Conservation (phyloP, 139 green algal species). For the Pedinophyceae sp. region DNA sequence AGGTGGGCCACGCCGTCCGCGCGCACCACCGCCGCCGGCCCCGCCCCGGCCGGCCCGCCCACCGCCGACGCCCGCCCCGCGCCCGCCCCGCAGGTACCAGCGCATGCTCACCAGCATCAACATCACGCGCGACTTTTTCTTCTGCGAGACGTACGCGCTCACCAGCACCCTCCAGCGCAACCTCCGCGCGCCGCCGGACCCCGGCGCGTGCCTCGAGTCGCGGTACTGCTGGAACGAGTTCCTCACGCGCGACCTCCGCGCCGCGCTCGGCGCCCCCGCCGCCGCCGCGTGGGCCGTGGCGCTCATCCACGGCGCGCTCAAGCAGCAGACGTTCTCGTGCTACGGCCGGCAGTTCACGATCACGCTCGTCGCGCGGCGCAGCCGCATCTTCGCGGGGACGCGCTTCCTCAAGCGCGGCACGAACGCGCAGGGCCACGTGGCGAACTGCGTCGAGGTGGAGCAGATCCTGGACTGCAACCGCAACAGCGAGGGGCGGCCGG, state of each 20-base stretch:
- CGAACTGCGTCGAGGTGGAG: constrained; percentile 93
- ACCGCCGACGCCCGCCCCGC: no score
- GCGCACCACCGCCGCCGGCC: no score
- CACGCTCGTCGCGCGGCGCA: constrained; percentile 70
- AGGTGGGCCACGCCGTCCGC: no score
- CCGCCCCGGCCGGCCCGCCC: no score
- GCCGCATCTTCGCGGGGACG: constrained; percentile 84
- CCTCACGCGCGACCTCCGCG: constrained; percentile 49
- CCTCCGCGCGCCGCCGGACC: constrained; percentile 2
- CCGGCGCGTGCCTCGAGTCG: constrained; percentile 9
- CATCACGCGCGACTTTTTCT: constrained; percentile 86
- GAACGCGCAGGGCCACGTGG: constrained; percentile 64
- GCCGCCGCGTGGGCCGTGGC: constrained; percentile 52
- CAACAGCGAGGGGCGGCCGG: not conserved
- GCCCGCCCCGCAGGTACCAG: no score
- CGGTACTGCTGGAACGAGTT: constrained; percentile 89
- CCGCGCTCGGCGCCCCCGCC: constrained; percentile 20
- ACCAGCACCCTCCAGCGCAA: constrained; percentile 56
- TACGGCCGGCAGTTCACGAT: constrained; percentile 56
- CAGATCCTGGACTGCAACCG: constrained; percentile 25
- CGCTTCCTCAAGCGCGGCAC: constrained; percentile 85
- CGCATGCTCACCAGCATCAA: no score
- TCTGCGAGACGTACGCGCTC: constrained; percentile 69
- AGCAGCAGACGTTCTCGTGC: constrained; percentile 8
- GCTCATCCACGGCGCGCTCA: constrained; percentile 60